Conservation (phyloP, 306 rosid genomes). For the Sphenostylis stenocarpa region DNA sequence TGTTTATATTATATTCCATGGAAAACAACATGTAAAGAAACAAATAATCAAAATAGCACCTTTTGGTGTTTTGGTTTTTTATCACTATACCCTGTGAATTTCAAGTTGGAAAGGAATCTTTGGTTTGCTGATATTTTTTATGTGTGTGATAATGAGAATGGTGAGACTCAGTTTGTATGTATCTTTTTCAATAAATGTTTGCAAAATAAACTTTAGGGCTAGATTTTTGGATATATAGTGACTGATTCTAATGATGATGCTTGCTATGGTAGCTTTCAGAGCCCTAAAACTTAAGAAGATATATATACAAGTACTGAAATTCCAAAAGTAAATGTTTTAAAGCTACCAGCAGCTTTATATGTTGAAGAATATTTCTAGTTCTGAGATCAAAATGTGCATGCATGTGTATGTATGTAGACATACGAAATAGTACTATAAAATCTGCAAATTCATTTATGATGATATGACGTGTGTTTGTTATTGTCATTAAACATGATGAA, state of each 20-base stretch:
- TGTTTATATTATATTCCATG: background rate
- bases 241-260: background rate
- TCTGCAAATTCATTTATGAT: background rate
- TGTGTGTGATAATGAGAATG: no score
- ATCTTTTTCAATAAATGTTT: background rate
- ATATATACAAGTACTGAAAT: background rate
- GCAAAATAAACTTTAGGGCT: background rate
- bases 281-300: constrained; percentile 29
- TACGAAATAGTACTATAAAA: background rate
- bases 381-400: background rate
- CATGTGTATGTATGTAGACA: background rate
- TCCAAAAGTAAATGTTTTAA: constrained; percentile 18
- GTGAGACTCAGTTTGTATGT: background rate
- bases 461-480: background rate
- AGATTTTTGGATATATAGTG: background rate
- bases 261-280: constrained; percentile 20
- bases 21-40: background rate
- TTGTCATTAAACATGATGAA: background rate
- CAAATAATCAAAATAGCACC: background rate
- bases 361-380: background rate
- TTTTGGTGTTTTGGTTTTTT: background rate
- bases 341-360: constrained; percentile 22
- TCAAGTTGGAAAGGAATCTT: background rate
- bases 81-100: background rate
- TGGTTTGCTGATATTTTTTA: no score